Evolutionary conservation across 805 yeast genomes (phyloP), one percentile per base, ranked within the genome.

Genomic region (Barnettozyma botsteinii): DNA sequence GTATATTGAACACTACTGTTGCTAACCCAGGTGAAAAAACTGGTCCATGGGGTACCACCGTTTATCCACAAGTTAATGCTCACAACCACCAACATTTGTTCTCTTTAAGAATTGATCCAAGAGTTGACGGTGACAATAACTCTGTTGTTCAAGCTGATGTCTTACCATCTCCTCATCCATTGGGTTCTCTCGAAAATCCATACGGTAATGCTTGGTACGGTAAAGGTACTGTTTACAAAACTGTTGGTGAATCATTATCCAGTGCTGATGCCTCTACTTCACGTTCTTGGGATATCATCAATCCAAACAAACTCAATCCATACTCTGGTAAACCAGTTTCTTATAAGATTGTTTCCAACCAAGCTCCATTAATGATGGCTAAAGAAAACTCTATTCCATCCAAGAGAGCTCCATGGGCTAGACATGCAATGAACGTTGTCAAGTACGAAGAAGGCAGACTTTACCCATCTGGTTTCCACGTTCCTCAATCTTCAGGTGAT

Each of bases 21-120:
- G 67, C 81, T 47, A 77, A 67, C 42, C 81, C 77, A 43, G 81
- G 69, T 51, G 93, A 83, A 61, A 76, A 70, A 32, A 57, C 73
- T 48, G 82, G 81, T 18, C 86, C 85, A 52, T 84, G 84, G 81
- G 94, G 91, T 43, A 81, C 91, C 24, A 69, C 71, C 52, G 91
- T 84, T 38, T 83, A 82, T 61, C 93, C 93, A 43, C 74, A 76
- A 49, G 85, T 80, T 41, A 81, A 81, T 55, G 94, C 94, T 31
- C 91, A 84, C 66, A 83, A 84, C 63, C 94, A 84, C 65, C 94
- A 85, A 71, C 93, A 84, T 66, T 64, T 84, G 66, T 84, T 84
- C 62, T 74, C 86, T 15, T 69, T 84, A 50, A 75, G 94, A 69
- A 59, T 84, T 49, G 85, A 85, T 58, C 91, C 94, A 50, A 75